Evolutionary conservation across 331 rosid species (phyloP), one percentile per base, ranked within the genome.

Genomic region (Pyrus hybrid): DNA sequence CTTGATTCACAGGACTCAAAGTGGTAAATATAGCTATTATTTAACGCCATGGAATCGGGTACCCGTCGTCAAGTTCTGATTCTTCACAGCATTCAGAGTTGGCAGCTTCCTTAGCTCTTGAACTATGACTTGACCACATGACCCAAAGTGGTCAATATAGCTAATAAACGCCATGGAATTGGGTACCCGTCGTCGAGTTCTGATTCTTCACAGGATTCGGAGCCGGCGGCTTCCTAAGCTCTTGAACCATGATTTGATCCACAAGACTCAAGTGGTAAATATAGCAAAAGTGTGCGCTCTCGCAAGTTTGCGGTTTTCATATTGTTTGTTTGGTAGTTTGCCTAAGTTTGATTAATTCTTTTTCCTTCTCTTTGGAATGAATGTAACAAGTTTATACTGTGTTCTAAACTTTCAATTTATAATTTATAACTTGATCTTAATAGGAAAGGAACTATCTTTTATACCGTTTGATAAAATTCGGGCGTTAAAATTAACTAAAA

Each of bases 31-130:
- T 35, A 35, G 43, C 43, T 35, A 35, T 2, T 35, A 35, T 35
- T 35, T 35, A 13, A 7, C 87, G 98, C 54, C 92, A 89, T 74
- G 97, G 98, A 49, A 86, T 93, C 65, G 96, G 98, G 2, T 91
- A 91, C 54, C 89, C 87, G 17, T 7, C 33, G 61, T 5, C 70
- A n/a, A 68, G 57, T 62, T 73, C 72, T 20, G 67, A 13, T 54
- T 11, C 64, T 32, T 75, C 79, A 22, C 8, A 75, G 11, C 25
- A 72, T 56, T 35, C 56, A 5, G 68, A 58, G 8, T 16, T 8
- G 56, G 56, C n/a, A 26, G 68, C n/a, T 17, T 9, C 76, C 58
- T 73, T 32, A 32, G 51, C 47, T 30, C 33, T n/a, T 71, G 51
- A 23, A 53, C 33, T 22, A 17, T 32, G 4, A 33, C 43, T 71